Evolutionary conservation across 257 asterid genomes (phyloP).

Genomic region (Voacanga thouarsii): DNA sequence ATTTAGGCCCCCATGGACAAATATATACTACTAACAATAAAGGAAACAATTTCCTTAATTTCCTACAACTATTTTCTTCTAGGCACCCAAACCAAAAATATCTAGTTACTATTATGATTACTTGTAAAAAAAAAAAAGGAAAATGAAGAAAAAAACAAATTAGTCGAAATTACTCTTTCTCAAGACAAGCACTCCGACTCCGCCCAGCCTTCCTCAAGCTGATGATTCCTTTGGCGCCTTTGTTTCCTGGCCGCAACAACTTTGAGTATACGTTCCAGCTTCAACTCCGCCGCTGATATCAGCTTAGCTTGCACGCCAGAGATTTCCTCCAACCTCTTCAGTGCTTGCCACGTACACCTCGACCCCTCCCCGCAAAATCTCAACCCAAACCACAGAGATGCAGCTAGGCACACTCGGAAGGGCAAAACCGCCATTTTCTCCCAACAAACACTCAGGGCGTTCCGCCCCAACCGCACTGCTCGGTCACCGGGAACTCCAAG

Average conservation of each 20-base stretch:
- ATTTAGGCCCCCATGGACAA: background rate
- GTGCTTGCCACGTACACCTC: constrained; percentile 17
- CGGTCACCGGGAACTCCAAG: constrained; percentile 33
- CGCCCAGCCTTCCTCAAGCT: constrained; percentile 57
- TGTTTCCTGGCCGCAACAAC: background rate
- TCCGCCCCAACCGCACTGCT: constrained; percentile 28
- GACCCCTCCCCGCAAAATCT: constrained; percentile 21
- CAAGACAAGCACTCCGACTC: constrained; percentile 38
- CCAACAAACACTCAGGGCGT: constrained; percentile 32
- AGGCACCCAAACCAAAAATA: background rate
- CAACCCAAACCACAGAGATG: constrained; percentile 59
- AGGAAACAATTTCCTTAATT: background rate
- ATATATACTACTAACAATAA: too few relatives aligned
- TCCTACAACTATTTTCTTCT: background rate
- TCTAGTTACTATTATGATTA: too few relatives aligned
- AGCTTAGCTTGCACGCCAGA: constrained; percentile 61
- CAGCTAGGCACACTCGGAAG: constrained; percentile 47
- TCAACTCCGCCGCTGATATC: constrained; percentile 41
- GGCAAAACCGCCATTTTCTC: constrained; percentile 39
- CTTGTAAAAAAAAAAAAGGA: background rate
- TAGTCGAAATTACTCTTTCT: background rate
- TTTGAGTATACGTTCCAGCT: constrained; percentile 30
- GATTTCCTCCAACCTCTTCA: constrained; percentile 44
- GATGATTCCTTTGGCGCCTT: constrained; percentile 15
- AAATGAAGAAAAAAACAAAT: background rate